Conservation (phyloP, 139 green algal genomes). For the Astrephomene gubernaculifera region DNA sequence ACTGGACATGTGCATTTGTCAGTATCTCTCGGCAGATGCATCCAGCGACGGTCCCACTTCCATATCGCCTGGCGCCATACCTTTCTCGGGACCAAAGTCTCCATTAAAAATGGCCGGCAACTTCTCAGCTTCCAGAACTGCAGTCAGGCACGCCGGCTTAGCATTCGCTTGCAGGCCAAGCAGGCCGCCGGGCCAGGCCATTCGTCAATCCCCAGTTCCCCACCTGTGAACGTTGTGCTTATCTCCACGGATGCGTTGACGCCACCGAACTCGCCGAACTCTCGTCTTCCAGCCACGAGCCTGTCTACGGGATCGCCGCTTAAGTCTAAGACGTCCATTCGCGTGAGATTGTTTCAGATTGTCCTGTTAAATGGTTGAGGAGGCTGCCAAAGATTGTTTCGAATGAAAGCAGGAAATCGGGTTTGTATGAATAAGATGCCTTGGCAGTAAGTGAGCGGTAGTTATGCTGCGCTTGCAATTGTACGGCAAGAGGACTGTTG, state of each 20-base stretch:
- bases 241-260: constrained; percentile 69
- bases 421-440: too few species aligned
- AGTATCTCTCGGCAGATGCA: too few species aligned
- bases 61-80: neutral
- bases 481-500: too few species aligned
- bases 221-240: constrained; percentile 69
- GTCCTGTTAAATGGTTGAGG: too few species aligned
- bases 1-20: too few species aligned
- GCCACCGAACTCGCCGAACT: constrained; percentile 61
- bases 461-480: too few species aligned
- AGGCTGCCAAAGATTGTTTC: too few species aligned
- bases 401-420: too few species aligned
- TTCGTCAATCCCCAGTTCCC: neutral
- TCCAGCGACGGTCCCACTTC: neutral
- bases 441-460: too few species aligned
- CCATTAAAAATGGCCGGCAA: constrained; percentile 39
- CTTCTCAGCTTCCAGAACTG: constrained; percentile 36
- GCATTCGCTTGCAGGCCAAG: neutral
- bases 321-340: neutral
- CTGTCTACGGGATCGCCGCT: constrained; percentile 5
- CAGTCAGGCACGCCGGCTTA: neutral
- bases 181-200: neutral
- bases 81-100: constrained; percentile 21
- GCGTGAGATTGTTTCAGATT: too few species aligned
- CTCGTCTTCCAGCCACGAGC: neutral